Conservation (phyloP, 306 rosid species). For the Acacia confusa region DNA sequence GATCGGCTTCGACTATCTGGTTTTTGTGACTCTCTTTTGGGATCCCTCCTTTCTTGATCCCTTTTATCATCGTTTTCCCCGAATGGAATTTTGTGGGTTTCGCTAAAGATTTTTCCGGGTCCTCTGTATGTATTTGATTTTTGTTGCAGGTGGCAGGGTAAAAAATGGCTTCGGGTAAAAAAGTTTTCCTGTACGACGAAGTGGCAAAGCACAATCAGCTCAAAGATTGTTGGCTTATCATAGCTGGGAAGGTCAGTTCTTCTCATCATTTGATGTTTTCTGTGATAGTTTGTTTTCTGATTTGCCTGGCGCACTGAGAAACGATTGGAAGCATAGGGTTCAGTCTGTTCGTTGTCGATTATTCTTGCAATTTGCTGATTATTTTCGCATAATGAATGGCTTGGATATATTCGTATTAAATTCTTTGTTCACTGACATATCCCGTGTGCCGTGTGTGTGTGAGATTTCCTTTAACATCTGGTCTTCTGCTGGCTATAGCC, state of each 20-base stretch:
- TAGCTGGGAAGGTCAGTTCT: not conserved
- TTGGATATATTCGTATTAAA: not conserved
- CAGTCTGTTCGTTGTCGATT: not conserved
- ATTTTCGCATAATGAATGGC: not conserved
- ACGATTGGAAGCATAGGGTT: not conserved
- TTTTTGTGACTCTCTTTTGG: not conserved
- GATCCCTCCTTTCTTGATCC: not conserved
- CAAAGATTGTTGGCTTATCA: constrained; percentile 5
- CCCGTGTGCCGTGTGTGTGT: not conserved
- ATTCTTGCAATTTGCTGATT: not conserved
- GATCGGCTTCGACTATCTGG: not conserved
- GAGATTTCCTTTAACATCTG: not conserved
- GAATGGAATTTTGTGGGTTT: not conserved
- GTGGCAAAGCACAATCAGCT: constrained; percentile 3
- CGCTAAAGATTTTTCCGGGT: not conserved
- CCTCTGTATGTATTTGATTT: not conserved
- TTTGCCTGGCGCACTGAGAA: not conserved
- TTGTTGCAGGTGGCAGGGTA: not conserved
- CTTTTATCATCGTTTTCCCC: not conserved
- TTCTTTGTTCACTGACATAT: not conserved
- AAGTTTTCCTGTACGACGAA: not conserved
- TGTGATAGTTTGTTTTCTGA: not conserved
- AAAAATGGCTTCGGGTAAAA: not conserved
- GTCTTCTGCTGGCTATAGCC: not conserved
- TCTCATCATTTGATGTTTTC: not conserved